Percentiles rank a stretch among this genome's conserved stretches.
Evolutionary conservation across 73 alveolate species (phyloP).

Genomic region (Paramecium sexaurelia): DNA sequence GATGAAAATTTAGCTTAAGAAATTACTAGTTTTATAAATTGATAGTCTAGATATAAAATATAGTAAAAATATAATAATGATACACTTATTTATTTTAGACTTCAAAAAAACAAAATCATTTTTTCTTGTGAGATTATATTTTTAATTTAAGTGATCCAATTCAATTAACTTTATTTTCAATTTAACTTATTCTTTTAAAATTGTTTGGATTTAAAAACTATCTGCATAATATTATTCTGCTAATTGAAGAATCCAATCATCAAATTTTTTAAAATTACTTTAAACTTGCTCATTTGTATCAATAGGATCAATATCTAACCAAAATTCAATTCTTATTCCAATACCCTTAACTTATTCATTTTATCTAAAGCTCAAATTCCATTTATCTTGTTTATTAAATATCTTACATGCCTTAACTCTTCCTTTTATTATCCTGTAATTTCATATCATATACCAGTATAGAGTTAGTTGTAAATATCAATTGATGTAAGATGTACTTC

Average conservation of each 20-base stretch:
- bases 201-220: too few relatives aligned
- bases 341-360: not conserved
- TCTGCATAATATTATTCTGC: not conserved
- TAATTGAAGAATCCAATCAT: not conserved
- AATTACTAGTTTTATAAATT: not conserved
- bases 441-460: not conserved
- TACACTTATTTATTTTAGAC: not conserved
- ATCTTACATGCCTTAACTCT: not conserved
- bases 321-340: slow-evolving; percentile 21
- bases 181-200: too few relatives aligned
- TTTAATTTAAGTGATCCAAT: not conserved
- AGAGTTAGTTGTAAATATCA: not conserved
- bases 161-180: too few relatives aligned
- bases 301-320: slow-evolving; percentile 11
- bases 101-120: not conserved
- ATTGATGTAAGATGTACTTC: not conserved
- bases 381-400: not conserved
- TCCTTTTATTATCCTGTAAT: not conserved
- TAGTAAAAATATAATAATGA: not conserved
- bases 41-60: not conserved
- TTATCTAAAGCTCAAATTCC: slow-evolving; percentile 27
- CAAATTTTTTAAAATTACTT: not conserved
- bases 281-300: not conserved
- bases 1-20: not conserved
- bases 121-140: not conserved